phyloP scores from a whole-genome alignment of 805 yeast species.

The Saturnispora diversa region DNA sequence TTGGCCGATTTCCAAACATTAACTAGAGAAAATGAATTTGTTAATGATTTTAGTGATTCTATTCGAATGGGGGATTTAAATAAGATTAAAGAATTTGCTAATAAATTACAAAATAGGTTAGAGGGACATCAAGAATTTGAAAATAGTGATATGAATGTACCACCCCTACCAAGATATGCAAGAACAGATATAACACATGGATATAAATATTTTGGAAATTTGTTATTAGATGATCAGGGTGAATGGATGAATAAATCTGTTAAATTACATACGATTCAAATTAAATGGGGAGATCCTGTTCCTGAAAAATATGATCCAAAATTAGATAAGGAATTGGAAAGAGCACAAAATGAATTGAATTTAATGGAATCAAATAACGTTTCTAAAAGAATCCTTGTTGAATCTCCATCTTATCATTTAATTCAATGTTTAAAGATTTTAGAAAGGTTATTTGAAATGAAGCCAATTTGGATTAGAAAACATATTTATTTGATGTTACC shows the following conservation, averaged over 20 bases:
- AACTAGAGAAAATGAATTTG: conserved; percentile 48
- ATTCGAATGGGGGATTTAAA: conserved; percentile 36
- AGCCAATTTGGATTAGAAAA: conserved; percentile 83
- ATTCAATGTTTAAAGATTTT: conserved; percentile 39
- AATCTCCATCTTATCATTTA: conserved; percentile 29
- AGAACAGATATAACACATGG: conserved; percentile 67
- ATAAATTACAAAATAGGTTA: conserved; percentile 18
- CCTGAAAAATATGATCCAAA: conserved; percentile 47
- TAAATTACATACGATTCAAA: conserved; percentile 47
- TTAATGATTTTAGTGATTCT: conserved; percentile 33
- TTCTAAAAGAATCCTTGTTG: conserved; percentile 20
- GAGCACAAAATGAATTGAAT: conserved; percentile 30
- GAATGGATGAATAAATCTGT: conserved; percentile 36
- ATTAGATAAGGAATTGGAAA: conserved; percentile 38
- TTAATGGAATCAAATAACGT: conserved; percentile 22
- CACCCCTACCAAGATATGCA: conserved; percentile 84
- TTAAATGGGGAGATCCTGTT: conserved; percentile 38
- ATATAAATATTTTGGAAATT: conserved; percentile 71
- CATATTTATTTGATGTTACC: conserved; percentile 57
- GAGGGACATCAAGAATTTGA: conserved; percentile 13
- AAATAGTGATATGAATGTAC: conserved; percentile 44
- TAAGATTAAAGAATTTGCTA: conserved; percentile 35
- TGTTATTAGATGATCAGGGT: conserved; percentile 52
- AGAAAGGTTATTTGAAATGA: conserved; percentile 45
- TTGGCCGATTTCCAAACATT: conserved; percentile 81